These are phyloP conservation scores for Stereum hirsutum DNA, from an alignment of 1,284 basidiomycete species.

Conservation along the genomic window DNA sequence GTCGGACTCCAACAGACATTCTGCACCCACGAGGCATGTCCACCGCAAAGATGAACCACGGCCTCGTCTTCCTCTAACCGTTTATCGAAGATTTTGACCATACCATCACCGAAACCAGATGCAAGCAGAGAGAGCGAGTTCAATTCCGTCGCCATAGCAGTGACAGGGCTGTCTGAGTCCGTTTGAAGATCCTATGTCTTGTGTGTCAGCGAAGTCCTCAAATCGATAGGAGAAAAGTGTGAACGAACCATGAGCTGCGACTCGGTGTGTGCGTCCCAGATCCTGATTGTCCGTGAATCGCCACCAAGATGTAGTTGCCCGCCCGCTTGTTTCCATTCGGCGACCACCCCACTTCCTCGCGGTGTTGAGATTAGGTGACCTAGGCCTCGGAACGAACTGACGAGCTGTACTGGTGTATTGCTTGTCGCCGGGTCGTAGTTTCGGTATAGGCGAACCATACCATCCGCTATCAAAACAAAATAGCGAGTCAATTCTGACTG, in stretches of 20 bases:
- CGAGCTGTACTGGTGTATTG: constrained; percentile 71
- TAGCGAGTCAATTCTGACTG: background rate
- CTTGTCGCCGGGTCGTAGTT: constrained; percentile 73
- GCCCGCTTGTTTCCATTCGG: constrained; percentile 90
- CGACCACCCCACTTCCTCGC: constrained; percentile 77
- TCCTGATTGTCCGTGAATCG: constrained; percentile 81
- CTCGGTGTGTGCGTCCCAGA: constrained; percentile 96
- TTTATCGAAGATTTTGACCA: constrained; percentile 87
- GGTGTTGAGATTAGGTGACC: constrained; percentile 69
- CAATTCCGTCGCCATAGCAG: constrained; percentile 76
- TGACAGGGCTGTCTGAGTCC: constrained; percentile 84
- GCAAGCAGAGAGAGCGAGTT: constrained; percentile 77
- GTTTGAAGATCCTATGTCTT: constrained; percentile 73
- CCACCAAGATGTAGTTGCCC: constrained; percentile 87
- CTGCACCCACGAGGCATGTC: constrained; percentile 89
- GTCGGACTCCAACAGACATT: constrained; percentile 80
- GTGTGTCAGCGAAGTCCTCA: background rate
- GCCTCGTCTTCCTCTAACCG: constrained; percentile 79
- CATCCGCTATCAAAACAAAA: constrained; percentile 59
- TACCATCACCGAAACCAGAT: constrained; percentile 91
- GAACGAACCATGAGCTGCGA: constrained; percentile 64
- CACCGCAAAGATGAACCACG: constrained; percentile 76
- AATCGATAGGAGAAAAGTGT: background rate
- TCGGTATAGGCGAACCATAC: constrained; percentile 85
- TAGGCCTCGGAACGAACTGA: constrained; percentile 88